Evolutionary conservation across 2,329 filamentous ascomycete species (phyloP), one percentile per base, ranked within the genome.

Genomic region (Tothia fuscella): DNA sequence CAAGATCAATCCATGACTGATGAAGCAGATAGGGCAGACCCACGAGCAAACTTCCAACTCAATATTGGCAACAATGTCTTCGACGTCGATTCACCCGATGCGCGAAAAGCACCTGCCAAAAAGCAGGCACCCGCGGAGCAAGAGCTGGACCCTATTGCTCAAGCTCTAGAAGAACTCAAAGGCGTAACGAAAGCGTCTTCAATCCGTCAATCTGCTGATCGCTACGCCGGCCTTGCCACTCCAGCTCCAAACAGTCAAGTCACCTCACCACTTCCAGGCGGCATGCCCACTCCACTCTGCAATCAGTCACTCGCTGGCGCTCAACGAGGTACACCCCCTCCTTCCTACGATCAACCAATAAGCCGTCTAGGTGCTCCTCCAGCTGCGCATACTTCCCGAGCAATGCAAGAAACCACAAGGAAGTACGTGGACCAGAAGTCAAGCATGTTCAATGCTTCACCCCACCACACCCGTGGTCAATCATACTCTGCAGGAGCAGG

Each of bases 11-110:
- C 64, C 49, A 48, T 67, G n/a, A 70, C 66, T 50, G 68, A 66
- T 41, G 93, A 86, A 53, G 86, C 85, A 3, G 85, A 93, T 41
- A 82, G 83, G 1, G 88, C 91, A 28, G 91, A 95, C 55, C 88
- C 89, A 43, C 80, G 91, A 47, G 87, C 89, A 29, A 94, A 82
- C 57, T 79, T 96, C 52, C 89, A 93, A 47, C 71, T 98, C 21
- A 95, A 95, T 53, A 76, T 98, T 42, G 91, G 91, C 6, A 86
- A 93, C 53, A 98, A 98, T 53, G 86, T 98, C 9, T 94, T 98
- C 53, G 80, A 93, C 43, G 89, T 98, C 7, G 82, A 83, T 10
- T 82, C 82, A 6, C 80, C 85, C 0, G 83, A 89, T 46, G 50
- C 53, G 21, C 58, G 58, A 30, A 59, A 72, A 70, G 49, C 71